A percentile compares a stretch with the other conserved stretches of the same genome.
Evolutionary conservation across 352 stramenopile genomes (phyloP).

Genomic region (Phytophthora pisi): DNA sequence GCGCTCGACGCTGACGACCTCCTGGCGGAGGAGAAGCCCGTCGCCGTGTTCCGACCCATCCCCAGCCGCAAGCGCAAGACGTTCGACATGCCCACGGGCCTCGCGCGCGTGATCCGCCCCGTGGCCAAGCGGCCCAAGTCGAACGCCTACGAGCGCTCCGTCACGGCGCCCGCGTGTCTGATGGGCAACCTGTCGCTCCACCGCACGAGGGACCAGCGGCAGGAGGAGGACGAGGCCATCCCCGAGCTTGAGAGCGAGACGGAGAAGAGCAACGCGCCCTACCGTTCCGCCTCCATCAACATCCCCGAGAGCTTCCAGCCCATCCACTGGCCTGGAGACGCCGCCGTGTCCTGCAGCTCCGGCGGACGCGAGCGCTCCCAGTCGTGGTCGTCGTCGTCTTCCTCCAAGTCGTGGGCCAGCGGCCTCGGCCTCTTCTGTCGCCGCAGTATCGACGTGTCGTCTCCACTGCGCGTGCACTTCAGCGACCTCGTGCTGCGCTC

Average conservation of each 20-base stretch:
- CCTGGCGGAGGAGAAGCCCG: slow-evolving; percentile 18
- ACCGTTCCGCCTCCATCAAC: slow-evolving; percentile 52
- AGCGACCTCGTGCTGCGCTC: slow-evolving; percentile 71
- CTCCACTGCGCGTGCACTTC: slow-evolving; percentile 58
- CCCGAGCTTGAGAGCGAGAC: slow-evolving; percentile 21
- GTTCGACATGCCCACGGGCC: slow-evolving; percentile 45
- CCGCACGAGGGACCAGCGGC: slow-evolving; percentile 9
- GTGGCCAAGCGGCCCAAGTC: slow-evolving; percentile 64
- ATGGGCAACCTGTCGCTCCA: slow-evolving; percentile 40
- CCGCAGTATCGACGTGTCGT: slow-evolving; percentile 72
- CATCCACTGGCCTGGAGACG: slow-evolving; percentile 42
- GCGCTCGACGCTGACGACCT: slow-evolving; percentile 11
- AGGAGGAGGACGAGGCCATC: neutral
- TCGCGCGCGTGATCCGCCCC: slow-evolving; percentile 48
- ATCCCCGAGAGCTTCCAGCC: slow-evolving; percentile 52
- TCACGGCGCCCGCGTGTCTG: slow-evolving; percentile 35
- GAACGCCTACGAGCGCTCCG: slow-evolving; percentile 39
- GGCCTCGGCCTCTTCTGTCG: slow-evolving; percentile 68
- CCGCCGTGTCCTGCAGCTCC: slow-evolving; percentile 11
- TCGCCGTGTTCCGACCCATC: neutral
- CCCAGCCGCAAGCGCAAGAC: slow-evolving; percentile 62
- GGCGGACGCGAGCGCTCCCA: slow-evolving; percentile 19
- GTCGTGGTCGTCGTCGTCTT: slow-evolving; percentile 49
- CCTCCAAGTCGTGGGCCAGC: slow-evolving; percentile 59
- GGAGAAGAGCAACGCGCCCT: slow-evolving; percentile 13